A percentile compares a stretch with the other conserved stretches of the same genome.
Conservation (phyloP, 129 eudicot species). For the Ambrosia trifida region DNA sequence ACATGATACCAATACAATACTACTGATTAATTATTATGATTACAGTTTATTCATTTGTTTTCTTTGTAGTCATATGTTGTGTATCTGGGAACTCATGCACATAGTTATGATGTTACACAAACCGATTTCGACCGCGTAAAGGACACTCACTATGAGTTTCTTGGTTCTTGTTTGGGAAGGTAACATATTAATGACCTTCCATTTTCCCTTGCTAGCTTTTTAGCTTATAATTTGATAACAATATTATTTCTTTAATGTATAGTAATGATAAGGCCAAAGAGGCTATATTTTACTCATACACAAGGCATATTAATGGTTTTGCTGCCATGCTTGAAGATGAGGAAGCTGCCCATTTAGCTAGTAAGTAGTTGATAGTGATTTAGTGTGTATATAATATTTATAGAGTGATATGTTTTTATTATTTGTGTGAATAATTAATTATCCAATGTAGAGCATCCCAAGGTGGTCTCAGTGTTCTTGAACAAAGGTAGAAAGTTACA, state of each 20-base stretch:
- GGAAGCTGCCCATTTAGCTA: slow-evolving; percentile 63
- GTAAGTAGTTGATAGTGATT: slow-evolving; percentile 37
- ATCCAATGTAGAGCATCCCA: slow-evolving; percentile 68
- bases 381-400: neutral
- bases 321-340: slow-evolving; percentile 80
- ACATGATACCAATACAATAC: neutral
- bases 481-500: slow-evolving; percentile 73
- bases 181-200: slow-evolving; percentile 28
- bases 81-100: slow-evolving; percentile 87
- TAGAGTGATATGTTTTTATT: neutral
- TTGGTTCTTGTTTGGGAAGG: slow-evolving; percentile 90
- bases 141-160: slow-evolving; percentile 68
- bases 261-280: slow-evolving; percentile 71
- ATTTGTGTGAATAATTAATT: neutral
- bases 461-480: slow-evolving; percentile 73
- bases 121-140: slow-evolving; percentile 57
- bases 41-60: neutral
- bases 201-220: slow-evolving; percentile 20
- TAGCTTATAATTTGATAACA: neutral
- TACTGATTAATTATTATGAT: slow-evolving; percentile 12
- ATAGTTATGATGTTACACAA: slow-evolving; percentile 37
- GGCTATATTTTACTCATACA: slow-evolving; percentile 80
- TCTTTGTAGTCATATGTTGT: slow-evolving; percentile 66
- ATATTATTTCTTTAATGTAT: neutral
- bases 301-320: slow-evolving; percentile 85